Conservation (phyloP, 331 rosid species). For the Quercus lobata region DNA sequence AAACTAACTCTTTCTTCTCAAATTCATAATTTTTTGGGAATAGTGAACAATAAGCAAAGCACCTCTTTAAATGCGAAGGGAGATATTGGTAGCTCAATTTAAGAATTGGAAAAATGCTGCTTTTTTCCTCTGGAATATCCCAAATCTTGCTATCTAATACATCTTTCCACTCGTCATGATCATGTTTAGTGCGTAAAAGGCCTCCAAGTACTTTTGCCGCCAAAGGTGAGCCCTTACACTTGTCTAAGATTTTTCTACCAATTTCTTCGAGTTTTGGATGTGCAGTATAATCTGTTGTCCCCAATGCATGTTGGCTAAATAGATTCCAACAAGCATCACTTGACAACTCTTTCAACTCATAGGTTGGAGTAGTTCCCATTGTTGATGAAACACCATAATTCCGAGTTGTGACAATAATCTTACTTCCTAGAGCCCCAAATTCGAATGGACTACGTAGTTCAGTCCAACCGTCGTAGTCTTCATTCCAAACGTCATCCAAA, state of each 20-base stretch:
- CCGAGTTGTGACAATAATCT: conserved; percentile 30
- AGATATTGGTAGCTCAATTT: conserved; percentile 34
- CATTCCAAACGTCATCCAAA: conserved; percentile 35
- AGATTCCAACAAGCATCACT: conserved; percentile 21
- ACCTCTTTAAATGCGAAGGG: conserved; percentile 26
- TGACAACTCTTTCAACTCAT: conserved; percentile 2
- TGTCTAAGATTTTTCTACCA: too few species aligned
- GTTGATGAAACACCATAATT: background rate
- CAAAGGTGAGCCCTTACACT: too few species aligned
- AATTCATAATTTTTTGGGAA: conserved; percentile 26
- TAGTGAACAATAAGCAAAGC: conserved; percentile 38
- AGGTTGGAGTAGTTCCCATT: background rate
- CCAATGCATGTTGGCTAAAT: too few species aligned
- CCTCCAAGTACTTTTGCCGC: conserved; percentile 19
- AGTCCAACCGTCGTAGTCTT: conserved; percentile 3
- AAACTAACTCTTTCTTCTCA: conserved; percentile 6
- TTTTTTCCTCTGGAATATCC: background rate
- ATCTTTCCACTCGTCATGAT: conserved; percentile 1
- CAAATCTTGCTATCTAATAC: conserved; percentile 19
- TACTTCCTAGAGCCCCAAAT: conserved; percentile 17
- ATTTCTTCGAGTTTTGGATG: too few species aligned
- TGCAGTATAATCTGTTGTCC: too few species aligned
- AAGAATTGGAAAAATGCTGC: conserved; percentile 16
- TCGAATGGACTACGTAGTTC: conserved; percentile 3
- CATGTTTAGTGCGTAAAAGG: conserved; percentile 1